Evolutionary conservation across 768 basidiomycete species (phyloP), one percentile per base, ranked within the genome.

Genomic region (Rhodotorula babjevae): DNA sequence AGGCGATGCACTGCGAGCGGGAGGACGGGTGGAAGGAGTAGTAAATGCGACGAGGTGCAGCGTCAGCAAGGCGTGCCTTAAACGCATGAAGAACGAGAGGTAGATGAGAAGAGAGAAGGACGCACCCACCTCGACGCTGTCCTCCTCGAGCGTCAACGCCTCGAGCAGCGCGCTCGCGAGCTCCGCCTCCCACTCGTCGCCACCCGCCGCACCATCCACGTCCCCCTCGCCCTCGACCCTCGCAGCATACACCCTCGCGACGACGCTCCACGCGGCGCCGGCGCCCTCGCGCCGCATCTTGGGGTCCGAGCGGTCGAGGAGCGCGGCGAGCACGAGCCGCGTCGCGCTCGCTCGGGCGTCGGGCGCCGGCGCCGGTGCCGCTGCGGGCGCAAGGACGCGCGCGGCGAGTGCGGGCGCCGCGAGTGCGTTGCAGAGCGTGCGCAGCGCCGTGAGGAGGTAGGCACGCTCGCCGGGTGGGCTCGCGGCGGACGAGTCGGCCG

Each of bases 171-270:
- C 94, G 77, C 89, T 90, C 4, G 88, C 83, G 46, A 95, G 81
- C 82, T 96, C 94, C 0, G 90, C 83, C 78, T 92, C 88, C 91
- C 91, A 94, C 66, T 93, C 93, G 29, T 85, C 90, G 65, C 87
- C 86, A 63, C 65, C 36, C 36, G 4, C 36, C 4, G 36, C 36
- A 9, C 5, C 63, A 53, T 82, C 82, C 83, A 40, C 83, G 84
- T 6, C 80, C 81, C 49, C n/a, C 71, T 78, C 47, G 8, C 23
- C 31, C 29, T 11, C 55, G 36, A 40, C 31, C 47, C 71, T 64
- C 27, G 27, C 52, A 25, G 47, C 61, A 36, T 29, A 65, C 27
- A 71, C 63, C 27, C 72, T 47, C 59, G 65, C 75, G 1, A 76
- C 69, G 0, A 73, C 18, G 29, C 66, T 68, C 72, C 72, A 76